A percentile compares a stretch with the other conserved stretches of the same genome.
Conservation (phyloP, 441 rosid species). For the Eugenia klotzschiana region DNA sequence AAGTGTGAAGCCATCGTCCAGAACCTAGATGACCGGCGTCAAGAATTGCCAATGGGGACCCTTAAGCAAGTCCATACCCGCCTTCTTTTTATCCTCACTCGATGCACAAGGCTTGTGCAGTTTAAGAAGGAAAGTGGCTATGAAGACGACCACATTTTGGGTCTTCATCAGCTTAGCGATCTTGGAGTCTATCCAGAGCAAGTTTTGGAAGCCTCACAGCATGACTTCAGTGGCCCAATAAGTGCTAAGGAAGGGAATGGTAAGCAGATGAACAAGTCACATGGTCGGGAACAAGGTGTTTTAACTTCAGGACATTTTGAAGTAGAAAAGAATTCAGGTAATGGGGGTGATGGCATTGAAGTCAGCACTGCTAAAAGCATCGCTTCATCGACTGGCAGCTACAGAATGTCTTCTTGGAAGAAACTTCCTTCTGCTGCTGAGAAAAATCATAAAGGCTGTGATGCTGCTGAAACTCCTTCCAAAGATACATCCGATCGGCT, state of each 20-base stretch:
- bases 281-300: slow-evolving; percentile 18
- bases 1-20: slow-evolving; percentile 88
- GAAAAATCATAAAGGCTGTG: slow-evolving; percentile 41
- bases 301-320: slow-evolving; percentile 18
- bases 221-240: slow-evolving; percentile 36
- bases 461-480: slow-evolving; percentile 27
- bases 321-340: slow-evolving; percentile 19
- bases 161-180: slow-evolving; percentile 80
- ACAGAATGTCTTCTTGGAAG: slow-evolving; percentile 92
- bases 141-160: slow-evolving; percentile 61
- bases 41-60: slow-evolving; percentile 82
- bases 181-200: slow-evolving; percentile 87
- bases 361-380: slow-evolving; percentile 58
- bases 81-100: slow-evolving; percentile 84
- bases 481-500: slow-evolving; percentile 32
- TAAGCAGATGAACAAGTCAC: slow-evolving; percentile 28
- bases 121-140: slow-evolving; percentile 89
- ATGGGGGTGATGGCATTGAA: slow-evolving; percentile 29
- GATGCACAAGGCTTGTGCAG: slow-evolving; percentile 94
- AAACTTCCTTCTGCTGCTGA: slow-evolving; percentile 77
- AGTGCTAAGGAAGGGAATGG: slow-evolving; percentile 22
- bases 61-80: slow-evolving; percentile 89
- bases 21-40: slow-evolving; percentile 79
- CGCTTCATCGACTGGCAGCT: slow-evolving; percentile 66
- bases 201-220: slow-evolving; percentile 42